Percentiles rank a stretch among this genome's conserved stretches.
Evolutionary conservation across 75 land plant species (phyloP).

Genomic region (Isoetes taiwanensis): DNA sequence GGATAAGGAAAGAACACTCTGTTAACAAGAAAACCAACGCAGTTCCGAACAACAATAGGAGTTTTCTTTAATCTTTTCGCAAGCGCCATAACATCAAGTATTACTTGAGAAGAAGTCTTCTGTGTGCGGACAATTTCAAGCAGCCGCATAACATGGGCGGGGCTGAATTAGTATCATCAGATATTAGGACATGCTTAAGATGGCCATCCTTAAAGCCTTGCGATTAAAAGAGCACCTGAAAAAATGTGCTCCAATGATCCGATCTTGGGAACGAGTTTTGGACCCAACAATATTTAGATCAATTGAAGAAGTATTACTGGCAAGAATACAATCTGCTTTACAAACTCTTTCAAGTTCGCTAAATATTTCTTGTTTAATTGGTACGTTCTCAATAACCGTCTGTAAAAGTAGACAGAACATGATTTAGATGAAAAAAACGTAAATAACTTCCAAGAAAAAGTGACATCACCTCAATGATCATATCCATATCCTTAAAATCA

Average conservation of each 20-base stretch:
- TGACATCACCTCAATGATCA: conserved; percentile 93
- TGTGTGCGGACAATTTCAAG: conserved; percentile 34
- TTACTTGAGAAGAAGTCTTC: conserved; percentile 27
- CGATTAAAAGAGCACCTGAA: conserved; percentile 26
- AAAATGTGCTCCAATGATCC: conserved; percentile 35
- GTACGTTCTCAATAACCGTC: conserved; percentile 12
- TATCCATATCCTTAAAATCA: conserved; percentile 65
- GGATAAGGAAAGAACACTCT: conserved; percentile 33
- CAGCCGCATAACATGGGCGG: conserved; percentile 38
- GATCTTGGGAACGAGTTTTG: conserved; percentile 24
- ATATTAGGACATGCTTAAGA: not conserved
- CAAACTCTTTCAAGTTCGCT: conserved; percentile 22
- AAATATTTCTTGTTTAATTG: conserved; percentile 19
- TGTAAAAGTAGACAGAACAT: conserved; percentile 7
- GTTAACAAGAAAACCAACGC: conserved; percentile 33
- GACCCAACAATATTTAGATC: conserved; percentile 30
- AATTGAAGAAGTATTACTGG: conserved; percentile 30
- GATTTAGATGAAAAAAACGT: no score
- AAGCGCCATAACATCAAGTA: conserved; percentile 31
- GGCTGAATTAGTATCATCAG: conserved; percentile 20
- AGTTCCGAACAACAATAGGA: conserved; percentile 31
- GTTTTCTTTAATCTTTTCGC: conserved; percentile 29
- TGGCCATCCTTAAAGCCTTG: not conserved
- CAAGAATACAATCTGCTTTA: conserved; percentile 20
- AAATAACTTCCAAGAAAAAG: no score